phyloP scores from a whole-genome alignment of 495 filamentous ascomycete genomes.

The Neohortaea acidophila region DNA sequence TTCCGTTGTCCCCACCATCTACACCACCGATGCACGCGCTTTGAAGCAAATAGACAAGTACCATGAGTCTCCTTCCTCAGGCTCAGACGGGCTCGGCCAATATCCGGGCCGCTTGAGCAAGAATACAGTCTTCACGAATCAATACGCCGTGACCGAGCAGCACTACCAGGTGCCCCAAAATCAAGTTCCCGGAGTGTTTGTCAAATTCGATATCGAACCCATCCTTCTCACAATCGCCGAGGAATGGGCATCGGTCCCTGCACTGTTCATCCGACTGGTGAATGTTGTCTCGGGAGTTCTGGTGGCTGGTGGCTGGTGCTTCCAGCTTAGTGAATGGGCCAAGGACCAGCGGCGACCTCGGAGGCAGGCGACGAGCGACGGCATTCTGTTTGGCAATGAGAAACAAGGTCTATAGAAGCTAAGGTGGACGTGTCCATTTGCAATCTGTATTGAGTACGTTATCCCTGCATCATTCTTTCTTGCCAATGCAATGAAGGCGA shows the following conservation, averaged over 20 bases:
- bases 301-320: slow-evolving; percentile 47
- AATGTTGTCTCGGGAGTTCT: slow-evolving; percentile 50
- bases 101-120: slow-evolving; percentile 14
- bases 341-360: slow-evolving; percentile 18
- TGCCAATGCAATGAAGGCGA: too few species aligned
- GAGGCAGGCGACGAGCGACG: neutral
- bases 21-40: slow-evolving; percentile 45
- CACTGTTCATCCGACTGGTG: slow-evolving; percentile 58
- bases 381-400: too few species aligned
- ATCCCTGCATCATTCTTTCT: too few species aligned
- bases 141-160: slow-evolving; percentile 92
- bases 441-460: too few species aligned
- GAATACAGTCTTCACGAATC: slow-evolving; percentile 75
- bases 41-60: slow-evolving; percentile 6
- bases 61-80: slow-evolving; percentile 17
- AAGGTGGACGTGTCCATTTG: too few species aligned
- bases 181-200: slow-evolving; percentile 79
- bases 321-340: slow-evolving; percentile 45
- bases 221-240: slow-evolving; percentile 77
- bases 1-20: slow-evolving; percentile 90
- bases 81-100: slow-evolving; percentile 16
- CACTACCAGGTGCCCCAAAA: slow-evolving; percentile 50
- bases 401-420: too few species aligned
- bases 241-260: slow-evolving; percentile 55
- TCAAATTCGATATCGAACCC: slow-evolving; percentile 99